Evolutionary conservation across 441 rosid species (phyloP).

Genomic region (Adansonia grandidieri): DNA sequence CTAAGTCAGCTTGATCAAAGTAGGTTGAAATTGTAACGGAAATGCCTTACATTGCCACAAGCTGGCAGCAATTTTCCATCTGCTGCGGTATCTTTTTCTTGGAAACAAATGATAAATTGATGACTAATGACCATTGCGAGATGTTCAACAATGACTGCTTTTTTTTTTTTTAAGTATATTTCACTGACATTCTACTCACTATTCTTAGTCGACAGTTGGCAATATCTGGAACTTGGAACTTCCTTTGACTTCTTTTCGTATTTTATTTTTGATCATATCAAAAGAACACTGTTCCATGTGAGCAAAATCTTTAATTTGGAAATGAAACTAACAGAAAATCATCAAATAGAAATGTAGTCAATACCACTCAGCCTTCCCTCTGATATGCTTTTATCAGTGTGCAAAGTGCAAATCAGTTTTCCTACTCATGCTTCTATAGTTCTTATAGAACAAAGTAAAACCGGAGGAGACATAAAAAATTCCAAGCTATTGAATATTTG

Average conservation of each 20-base stretch:
- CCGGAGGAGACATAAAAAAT: neutral
- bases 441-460: neutral
- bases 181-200: slow-evolving; percentile 6
- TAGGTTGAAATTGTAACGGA: neutral
- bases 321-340: neutral
- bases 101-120: neutral
- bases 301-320: neutral
- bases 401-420: neutral
- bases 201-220: slow-evolving; percentile 9
- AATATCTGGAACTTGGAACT: neutral
- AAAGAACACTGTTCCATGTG: slow-evolving; percentile 4
- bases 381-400: neutral
- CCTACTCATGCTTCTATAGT: neutral
- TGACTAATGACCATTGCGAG: neutral
- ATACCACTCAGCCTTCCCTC: neutral
- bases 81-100: neutral
- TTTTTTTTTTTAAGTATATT: neutral
- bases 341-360: neutral
- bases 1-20: neutral
- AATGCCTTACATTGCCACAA: neutral
- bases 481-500: neutral
- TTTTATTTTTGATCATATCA: slow-evolving; percentile 10
- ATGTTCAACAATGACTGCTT: neutral
- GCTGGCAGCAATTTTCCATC: slow-evolving; percentile 9
- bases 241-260: neutral